Conservation (phyloP, 371 early-diverging fungal species). For the Rhizopus microsporus region DNA sequence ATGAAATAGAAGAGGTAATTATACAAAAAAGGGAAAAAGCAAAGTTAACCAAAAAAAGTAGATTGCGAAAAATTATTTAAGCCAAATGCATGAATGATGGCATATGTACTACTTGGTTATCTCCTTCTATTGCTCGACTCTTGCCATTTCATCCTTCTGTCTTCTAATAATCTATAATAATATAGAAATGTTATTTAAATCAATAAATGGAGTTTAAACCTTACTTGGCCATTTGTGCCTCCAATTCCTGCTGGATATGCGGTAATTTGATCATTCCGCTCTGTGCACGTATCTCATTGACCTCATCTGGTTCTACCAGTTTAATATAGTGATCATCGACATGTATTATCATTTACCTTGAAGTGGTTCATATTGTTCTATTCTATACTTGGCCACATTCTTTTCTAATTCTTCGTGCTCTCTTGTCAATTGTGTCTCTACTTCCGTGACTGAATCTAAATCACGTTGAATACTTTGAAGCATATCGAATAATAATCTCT, state of each 20-base stretch:
- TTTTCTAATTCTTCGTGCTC: conserved; percentile 41
- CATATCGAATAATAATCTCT: conserved; percentile 41
- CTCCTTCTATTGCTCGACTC: conserved; percentile 12
- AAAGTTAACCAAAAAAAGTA: neutral
- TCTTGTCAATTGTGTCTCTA: conserved; percentile 30
- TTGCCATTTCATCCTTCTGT: conserved; percentile 49
- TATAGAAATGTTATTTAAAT: neutral
- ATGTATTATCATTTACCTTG: conserved; percentile 31
- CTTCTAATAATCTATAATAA: conserved; percentile 33
- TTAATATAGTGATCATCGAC: neutral
- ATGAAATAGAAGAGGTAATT: conserved; percentile 66
- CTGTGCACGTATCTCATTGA: conserved; percentile 36
- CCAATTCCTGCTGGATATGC: conserved; percentile 48
- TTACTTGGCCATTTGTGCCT: conserved; percentile 47
- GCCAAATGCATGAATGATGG: neutral
- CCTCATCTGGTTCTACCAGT: conserved; percentile 36
- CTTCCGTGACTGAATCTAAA: conserved; percentile 37
- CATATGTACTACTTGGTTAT: conserved; percentile 5
- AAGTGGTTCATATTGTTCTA: conserved; percentile 46
- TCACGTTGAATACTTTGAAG: conserved; percentile 46
- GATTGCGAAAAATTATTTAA: conserved; percentile 2
- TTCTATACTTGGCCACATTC: conserved; percentile 25
- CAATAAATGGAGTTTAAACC: neutral
- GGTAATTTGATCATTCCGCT: conserved; percentile 41
- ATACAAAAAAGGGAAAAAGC: neutral